Conservation (phyloP, 2,329 filamentous ascomycete species). For the Fusarium sp. region DNA sequence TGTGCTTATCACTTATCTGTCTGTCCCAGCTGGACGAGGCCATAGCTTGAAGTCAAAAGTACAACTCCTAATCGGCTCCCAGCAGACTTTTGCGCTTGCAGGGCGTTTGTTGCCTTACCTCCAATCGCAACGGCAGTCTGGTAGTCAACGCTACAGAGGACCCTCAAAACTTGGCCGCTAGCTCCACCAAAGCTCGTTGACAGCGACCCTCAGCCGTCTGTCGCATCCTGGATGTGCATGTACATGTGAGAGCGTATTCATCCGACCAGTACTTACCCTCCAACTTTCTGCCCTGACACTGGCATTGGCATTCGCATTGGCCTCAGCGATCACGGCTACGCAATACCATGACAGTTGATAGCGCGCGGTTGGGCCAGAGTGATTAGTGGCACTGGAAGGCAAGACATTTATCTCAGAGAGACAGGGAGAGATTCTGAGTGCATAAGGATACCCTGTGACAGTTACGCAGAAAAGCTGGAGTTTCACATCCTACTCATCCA, state of each 20-base stretch:
- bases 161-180: conserved; percentile 35
- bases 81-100: conserved; percentile 30
- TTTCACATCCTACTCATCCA: conserved; percentile 29
- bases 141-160: conserved; percentile 25
- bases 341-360: conserved; percentile 37
- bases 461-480: conserved; percentile 16
- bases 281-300: conserved; percentile 14
- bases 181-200: conserved; percentile 40
- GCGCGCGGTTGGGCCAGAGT: conserved; percentile 31
- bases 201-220: conserved; percentile 37
- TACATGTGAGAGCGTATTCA: conserved; percentile 28
- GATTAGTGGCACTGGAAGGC: conserved; percentile 37
- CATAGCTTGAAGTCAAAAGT: conserved; percentile 8
- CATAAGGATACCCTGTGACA: conserved; percentile 33
- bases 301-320: conserved; percentile 13
- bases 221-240: conserved; percentile 33
- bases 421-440: conserved; percentile 22
- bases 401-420: conserved; percentile 37
- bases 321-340: conserved; percentile 8
- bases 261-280: conserved; percentile 22
- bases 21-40: conserved; percentile 11
- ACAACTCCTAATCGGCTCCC: conserved; percentile 21
- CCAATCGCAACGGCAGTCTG: conserved; percentile 41
- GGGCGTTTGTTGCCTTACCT: conserved; percentile 23
- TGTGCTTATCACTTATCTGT: conserved; percentile 5